phyloP scores from a whole-genome alignment of 257 asterid genomes.

The Hygrophila difformis region DNA sequence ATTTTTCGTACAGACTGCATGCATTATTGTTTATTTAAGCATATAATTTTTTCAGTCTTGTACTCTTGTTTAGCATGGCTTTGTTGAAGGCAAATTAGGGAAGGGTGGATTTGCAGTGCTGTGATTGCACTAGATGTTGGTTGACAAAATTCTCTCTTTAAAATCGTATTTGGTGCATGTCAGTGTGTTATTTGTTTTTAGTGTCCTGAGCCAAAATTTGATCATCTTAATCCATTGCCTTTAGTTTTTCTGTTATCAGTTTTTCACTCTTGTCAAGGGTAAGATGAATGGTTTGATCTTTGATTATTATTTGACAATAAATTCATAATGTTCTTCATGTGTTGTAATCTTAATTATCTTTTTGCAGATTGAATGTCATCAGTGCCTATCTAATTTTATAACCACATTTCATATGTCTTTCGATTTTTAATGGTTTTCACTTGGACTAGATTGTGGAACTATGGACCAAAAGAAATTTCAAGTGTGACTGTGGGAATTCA shows the following conservation, averaged over 20 bases:
- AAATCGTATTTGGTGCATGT: background rate
- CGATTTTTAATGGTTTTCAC: conserved; percentile 16
- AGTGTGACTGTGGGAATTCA: conserved; percentile 99
- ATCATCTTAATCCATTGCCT: background rate
- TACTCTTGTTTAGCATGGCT: background rate
- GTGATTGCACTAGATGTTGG: background rate
- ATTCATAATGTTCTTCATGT: too few relatives aligned
- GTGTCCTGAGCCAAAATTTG: background rate
- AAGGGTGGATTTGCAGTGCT: background rate
- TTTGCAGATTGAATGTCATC: background rate
- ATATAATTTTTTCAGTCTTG: background rate
- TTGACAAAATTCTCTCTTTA: background rate
- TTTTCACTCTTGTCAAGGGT: too few relatives aligned
- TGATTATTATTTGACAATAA: too few relatives aligned
- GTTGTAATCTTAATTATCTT: background rate
- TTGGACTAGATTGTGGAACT: conserved; percentile 74
- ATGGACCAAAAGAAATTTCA: conserved; percentile 92
- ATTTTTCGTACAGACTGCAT: too few relatives aligned
- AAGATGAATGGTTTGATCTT: too few relatives aligned
- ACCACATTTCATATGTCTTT: too few relatives aligned
- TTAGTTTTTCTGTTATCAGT: background rate
- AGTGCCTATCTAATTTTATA: conserved; percentile 1
- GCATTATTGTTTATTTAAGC: too few relatives aligned
- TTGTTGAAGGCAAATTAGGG: background rate
- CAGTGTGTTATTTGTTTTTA: background rate